Conservation (phyloP, 257 asterid genomes). For the Fraxinus quadrangulata region DNA sequence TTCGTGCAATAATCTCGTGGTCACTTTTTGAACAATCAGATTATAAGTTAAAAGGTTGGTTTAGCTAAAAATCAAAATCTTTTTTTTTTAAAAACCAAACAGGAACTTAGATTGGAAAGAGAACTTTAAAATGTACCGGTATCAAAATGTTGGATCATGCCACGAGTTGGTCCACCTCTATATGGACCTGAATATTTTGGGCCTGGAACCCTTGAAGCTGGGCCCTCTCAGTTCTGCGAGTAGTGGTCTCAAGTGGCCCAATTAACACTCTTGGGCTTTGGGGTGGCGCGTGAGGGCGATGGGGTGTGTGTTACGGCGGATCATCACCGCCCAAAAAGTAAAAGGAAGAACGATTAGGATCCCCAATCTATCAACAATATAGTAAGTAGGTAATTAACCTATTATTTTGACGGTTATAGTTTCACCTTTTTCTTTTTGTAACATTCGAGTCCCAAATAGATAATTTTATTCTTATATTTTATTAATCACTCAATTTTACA, state of each 20-base stretch:
- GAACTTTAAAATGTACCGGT: too few species aligned
- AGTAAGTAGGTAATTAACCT: not conserved
- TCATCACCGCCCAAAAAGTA: conserved; percentile 36
- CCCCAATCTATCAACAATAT: not conserved
- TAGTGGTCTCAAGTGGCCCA: not conserved
- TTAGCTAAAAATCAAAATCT: too few species aligned
- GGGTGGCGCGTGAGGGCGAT: not conserved
- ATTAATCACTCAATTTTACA: too few species aligned
- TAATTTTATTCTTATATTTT: not conserved
- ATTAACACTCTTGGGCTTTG: not conserved
- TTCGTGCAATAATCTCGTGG: too few species aligned
- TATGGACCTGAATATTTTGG: not conserved
- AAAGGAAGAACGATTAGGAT: not conserved
- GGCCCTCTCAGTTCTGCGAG: not conserved
- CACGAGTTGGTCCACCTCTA: too few species aligned
- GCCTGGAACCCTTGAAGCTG: not conserved
- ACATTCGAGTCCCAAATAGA: not conserved
- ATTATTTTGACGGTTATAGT: not conserved
- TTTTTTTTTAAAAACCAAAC: too few species aligned
- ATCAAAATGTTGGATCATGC: too few species aligned
- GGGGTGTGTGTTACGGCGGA: conserved; percentile 11
- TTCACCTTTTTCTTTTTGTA: not conserved
- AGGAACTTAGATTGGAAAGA: too few species aligned
- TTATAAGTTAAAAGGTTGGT: too few species aligned
- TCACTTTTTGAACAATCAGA: too few species aligned